A percentile compares a stretch with the other conserved stretches of the same genome.
Evolutionary conservation across 2,329 filamentous ascomycete species (phyloP).

Genomic region (Curvularia hawaiiensis): DNA sequence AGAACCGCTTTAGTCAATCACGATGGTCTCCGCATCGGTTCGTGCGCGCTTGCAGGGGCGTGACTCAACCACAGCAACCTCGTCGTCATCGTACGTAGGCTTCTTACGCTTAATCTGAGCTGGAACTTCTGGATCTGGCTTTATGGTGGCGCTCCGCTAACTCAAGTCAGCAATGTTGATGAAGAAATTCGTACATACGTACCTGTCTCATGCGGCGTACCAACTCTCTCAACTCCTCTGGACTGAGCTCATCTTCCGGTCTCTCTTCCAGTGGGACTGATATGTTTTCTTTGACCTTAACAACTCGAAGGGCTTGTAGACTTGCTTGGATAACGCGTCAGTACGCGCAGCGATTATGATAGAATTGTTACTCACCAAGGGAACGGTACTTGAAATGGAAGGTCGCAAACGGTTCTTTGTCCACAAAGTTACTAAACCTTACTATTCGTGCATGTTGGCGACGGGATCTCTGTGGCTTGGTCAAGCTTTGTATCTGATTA

Average conservation of each 20-base stretch:
- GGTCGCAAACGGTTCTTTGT: slow-evolving; percentile 7
- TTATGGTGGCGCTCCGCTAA: slow-evolving; percentile 2
- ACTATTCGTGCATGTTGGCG: not conserved
- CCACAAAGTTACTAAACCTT: not conserved
- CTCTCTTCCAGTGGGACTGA: slow-evolving; percentile 1
- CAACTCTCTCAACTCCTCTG: slow-evolving; percentile 6
- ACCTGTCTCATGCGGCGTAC: slow-evolving; percentile 9
- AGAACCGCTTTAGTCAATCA: not conserved
- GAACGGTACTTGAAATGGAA: slow-evolving; percentile 19
- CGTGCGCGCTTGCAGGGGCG: slow-evolving; percentile 11
- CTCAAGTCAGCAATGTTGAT: not conserved
- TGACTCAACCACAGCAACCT: slow-evolving; percentile 4
- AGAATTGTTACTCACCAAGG: slow-evolving; percentile 4
- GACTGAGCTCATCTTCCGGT: slow-evolving; percentile 4
- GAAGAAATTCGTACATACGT: not conserved
- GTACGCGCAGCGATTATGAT: not conserved
- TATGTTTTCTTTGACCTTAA: not conserved
- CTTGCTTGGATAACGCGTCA: not conserved
- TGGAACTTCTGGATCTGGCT: not conserved
- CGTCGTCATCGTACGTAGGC: slow-evolving; percentile 1
- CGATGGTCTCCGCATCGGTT: slow-evolving; percentile 2
- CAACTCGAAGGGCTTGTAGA: slow-evolving; percentile 5
- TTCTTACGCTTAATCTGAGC: slow-evolving; percentile 8
- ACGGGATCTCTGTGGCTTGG: not conserved
- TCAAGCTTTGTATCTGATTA: not conserved